Base-by-base conservation (phyloP, 371 early-diverging fungal genomes). In the Encephalitozoon cuniculi region DNA sequence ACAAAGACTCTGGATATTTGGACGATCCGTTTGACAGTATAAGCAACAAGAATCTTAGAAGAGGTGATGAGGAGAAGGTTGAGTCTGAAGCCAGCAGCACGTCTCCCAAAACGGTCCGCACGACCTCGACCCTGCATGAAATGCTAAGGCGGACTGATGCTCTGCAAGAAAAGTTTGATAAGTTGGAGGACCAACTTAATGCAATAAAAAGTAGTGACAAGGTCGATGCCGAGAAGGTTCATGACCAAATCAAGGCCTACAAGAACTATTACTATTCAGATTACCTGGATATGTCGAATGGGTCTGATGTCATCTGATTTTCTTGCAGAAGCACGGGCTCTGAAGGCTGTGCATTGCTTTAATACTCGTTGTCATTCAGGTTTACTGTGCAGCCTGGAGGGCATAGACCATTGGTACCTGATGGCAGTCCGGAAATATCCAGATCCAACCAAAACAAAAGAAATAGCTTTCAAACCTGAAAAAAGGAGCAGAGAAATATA, bases 81-180 rank as follows among this genome's bases (percentile, higher is more conserved):
- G 49, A 69, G 9, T 76, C 76, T 59, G 52, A 30, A 11, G 43
- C n/a, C 0, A 63, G 72, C 53, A 52, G 52, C 2, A 68, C 71
- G 49, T 78, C 77, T 9, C 41, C 76, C 4, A 81, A 81, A 46
- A 40, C 80, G 6, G 64, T 71, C n/a, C 67, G 73, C 37, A 85
- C 85, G 2, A 70, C 85, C 21, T 79, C 82, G 4, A 81, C 83
- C 4, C 75, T 82, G 9, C 76, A 75, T 51, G 80, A 81, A 15
- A 85, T 85, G 85, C 73, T 79, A n/a, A 70, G 52, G 26, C 79
- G 71, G 41, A 82, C 85, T 25, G 80, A 84, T 53, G 71, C 73
- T 32, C 64, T 84, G 34, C 71, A 82, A 52, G 68, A 74, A 39
- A 81, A 77, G 46, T 84, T 84, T 74, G 76, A 78, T 39, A 70